Percentiles rank a stretch among this genome's conserved stretches.
Conservation (phyloP, 805 yeast genomes). For the Saccharomycopsis javanensis region DNA sequence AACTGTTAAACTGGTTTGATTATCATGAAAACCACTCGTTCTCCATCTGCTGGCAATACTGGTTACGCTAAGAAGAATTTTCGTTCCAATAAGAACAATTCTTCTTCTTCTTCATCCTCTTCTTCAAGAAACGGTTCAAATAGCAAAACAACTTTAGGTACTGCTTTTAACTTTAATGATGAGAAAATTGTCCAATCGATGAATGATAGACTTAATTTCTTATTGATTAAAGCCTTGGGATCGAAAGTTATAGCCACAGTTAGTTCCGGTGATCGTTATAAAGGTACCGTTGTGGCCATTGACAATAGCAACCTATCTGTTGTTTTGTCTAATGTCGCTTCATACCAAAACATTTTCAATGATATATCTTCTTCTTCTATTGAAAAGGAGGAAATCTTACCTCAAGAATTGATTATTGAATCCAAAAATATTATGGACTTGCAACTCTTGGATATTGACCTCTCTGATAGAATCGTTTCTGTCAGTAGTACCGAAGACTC, state of each 20-base stretch:
- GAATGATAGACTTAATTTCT: conserved; percentile 47
- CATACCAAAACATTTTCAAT: conserved; percentile 5
- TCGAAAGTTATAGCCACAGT: conserved; percentile 48
- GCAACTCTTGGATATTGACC: conserved; percentile 34
- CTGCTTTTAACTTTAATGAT: conserved; percentile 9
- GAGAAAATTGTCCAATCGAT: conserved; percentile 24
- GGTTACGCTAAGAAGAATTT: background rate
- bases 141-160: background rate
- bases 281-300: conserved; percentile 49
- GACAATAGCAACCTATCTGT: conserved; percentile 30
- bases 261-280: conserved; percentile 47
- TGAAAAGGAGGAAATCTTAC: conserved; percentile 34
- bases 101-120: background rate
- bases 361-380: background rate
- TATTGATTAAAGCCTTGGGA: conserved; percentile 54
- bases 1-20: background rate
- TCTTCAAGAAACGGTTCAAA: background rate
- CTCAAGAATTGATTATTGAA: conserved; percentile 36
- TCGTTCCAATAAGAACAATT: background rate
- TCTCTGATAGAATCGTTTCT: conserved; percentile 20
- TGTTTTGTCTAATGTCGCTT: conserved; percentile 29
- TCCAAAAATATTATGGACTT: conserved; percentile 44
- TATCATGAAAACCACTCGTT: background rate
- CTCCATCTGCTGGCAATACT: background rate
- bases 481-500: background rate